Conservation (phyloP, 1,284 basidiomycete genomes). For the Garcileccinum viscosum region DNA sequence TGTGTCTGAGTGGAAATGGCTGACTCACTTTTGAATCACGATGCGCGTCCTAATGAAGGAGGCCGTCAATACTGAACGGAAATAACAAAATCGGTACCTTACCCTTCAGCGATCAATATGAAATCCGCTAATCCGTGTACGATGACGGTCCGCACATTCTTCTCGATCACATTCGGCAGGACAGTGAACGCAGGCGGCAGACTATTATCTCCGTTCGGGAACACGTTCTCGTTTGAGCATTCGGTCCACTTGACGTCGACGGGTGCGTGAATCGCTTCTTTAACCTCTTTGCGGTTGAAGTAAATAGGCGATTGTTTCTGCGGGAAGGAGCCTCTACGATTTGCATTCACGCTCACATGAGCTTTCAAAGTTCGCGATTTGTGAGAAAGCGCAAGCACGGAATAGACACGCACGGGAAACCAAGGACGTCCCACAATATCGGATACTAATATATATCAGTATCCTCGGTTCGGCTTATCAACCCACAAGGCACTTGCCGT, state of each 20-base stretch:
- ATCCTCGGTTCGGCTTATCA: not conserved
- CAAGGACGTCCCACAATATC: not conserved
- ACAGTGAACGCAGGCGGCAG: slow-evolving; percentile 67
- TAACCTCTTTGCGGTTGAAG: slow-evolving; percentile 34
- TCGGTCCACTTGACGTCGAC: slow-evolving; percentile 63
- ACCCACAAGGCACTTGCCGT: slow-evolving; percentile 45
- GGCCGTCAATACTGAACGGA: not conserved
- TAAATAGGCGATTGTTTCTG: not conserved
- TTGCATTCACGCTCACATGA: not conserved
- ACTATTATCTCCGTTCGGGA: slow-evolving; percentile 65
- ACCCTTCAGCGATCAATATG: slow-evolving; percentile 76
- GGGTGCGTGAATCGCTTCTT: slow-evolving; percentile 76
- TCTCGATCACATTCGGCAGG: slow-evolving; percentile 77
- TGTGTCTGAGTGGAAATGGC: not conserved
- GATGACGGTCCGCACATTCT: slow-evolving; percentile 71
- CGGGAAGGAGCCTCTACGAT: not conserved
- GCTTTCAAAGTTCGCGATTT: not conserved
- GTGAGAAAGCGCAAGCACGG: not conserved
- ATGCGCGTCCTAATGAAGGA: slow-evolving; percentile 57
- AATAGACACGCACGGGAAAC: not conserved
- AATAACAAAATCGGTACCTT: slow-evolving; percentile 31
- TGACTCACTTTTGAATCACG: slow-evolving; percentile 68
- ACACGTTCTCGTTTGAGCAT: slow-evolving; percentile 67
- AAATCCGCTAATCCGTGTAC: slow-evolving; percentile 77
- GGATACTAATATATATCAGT: slow-evolving; percentile 41